Conservation (phyloP, 2,329 filamentous ascomycete species). For the Stachybotrys elegans region DNA sequence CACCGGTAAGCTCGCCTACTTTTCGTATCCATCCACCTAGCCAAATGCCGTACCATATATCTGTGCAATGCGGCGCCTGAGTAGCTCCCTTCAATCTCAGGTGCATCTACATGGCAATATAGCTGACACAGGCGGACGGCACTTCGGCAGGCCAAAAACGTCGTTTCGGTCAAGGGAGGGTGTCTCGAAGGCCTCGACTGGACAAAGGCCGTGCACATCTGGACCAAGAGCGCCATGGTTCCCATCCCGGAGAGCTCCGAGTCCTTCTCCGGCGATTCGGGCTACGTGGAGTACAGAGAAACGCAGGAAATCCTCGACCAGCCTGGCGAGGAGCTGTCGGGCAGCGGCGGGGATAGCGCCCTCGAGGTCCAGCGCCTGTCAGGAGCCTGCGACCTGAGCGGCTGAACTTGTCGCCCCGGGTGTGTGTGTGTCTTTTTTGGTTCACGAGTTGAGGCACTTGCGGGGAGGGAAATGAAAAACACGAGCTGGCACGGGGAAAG, state of each 20-base stretch:
- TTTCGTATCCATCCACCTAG: too few relatives aligned
- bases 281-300: constrained; percentile 34
- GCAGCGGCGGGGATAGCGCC: constrained; percentile 23
- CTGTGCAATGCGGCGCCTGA: too few relatives aligned
- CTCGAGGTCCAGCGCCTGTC: neutral
- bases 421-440: too few relatives aligned
- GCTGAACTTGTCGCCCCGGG: too few relatives aligned
- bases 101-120: too few relatives aligned
- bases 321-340: constrained; percentile 30
- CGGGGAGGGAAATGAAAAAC: too few relatives aligned
- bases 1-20: constrained; percentile 46
- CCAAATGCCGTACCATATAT: too few relatives aligned
- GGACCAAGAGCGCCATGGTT: constrained; percentile 62
- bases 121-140: too few relatives aligned
- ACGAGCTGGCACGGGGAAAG: too few relatives aligned
- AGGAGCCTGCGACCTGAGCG: constrained; percentile 2
- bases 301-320: constrained; percentile 44
- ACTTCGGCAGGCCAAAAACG: constrained; percentile 43
- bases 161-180: constrained; percentile 62
- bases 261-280: constrained; percentile 48
- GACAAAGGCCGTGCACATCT: constrained; percentile 59
- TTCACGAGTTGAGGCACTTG: too few relatives aligned
- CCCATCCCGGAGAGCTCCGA: constrained; percentile 62
- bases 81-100: too few relatives aligned
- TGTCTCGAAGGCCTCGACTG: constrained; percentile 61